These are phyloP conservation scores for Leucocoprinus leucothites DNA, from an alignment of 768 basidiomycete species.

Conservation along the genomic window DNA sequence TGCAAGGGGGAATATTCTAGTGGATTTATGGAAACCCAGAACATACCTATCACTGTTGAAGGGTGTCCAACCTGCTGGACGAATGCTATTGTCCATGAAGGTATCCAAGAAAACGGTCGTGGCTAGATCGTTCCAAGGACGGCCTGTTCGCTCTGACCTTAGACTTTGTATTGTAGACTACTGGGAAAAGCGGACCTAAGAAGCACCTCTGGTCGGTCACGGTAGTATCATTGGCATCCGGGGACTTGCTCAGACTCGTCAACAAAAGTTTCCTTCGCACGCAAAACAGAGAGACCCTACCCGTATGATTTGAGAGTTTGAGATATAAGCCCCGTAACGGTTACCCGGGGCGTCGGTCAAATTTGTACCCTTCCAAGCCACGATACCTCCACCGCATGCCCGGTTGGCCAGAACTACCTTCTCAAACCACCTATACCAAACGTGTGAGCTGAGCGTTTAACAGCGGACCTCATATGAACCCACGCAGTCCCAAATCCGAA, in stretches of 20 bases:
- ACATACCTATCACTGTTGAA: constrained; percentile 40
- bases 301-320: constrained; percentile 52
- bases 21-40: not conserved
- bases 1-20: no score
- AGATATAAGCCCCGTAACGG: constrained; percentile 54
- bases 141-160: constrained; percentile 21
- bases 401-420: constrained; percentile 56
- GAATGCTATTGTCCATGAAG: constrained; percentile 56
- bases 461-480: constrained; percentile 13
- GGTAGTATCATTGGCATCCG: constrained; percentile 51
- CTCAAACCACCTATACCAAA: constrained; percentile 51
- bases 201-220: constrained; percentile 44
- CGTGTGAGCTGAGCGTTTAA: not conserved
- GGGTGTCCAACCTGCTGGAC: constrained; percentile 47
- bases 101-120: constrained; percentile 51
- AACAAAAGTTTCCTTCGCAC: not conserved
- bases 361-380: constrained; percentile 63
- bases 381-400: constrained; percentile 62
- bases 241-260: constrained; percentile 37
- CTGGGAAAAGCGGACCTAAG: constrained; percentile 34
- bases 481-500: constrained; percentile 63
- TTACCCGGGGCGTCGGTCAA: constrained; percentile 47
- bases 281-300: constrained; percentile 31
- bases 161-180: not conserved
- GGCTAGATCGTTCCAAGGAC: constrained; percentile 64